Evolutionary conservation across 306 rosid genomes (phyloP), one percentile per base, ranked within the genome.

Genomic region (Parietaria judaica): DNA sequence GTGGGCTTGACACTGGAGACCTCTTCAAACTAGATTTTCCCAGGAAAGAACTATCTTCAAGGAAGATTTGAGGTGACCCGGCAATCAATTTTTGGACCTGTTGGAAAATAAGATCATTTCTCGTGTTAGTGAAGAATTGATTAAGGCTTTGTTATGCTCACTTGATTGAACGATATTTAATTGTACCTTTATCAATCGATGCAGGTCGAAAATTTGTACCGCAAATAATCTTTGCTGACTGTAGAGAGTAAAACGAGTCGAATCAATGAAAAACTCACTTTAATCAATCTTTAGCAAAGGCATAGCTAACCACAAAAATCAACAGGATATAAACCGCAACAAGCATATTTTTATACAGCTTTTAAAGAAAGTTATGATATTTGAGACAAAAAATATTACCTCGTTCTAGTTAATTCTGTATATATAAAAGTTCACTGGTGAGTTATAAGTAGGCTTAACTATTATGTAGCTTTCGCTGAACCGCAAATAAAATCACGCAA

Each of bases 11-110:
- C 17, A 82, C 76, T 49, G 80, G 66, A 58, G 85, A 70, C 36
- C 64, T 79, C 76, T 74, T 81, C 3, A 78, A 68, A 52, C 81
- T 62, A 68, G 90, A 74, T 79, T 79, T 81, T 23, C 78, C 86
- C 49, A 86, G 73, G 75, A 84, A 84, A 71, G 82, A 76, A 61
- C 70, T 71, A 34, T 76, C 88, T 65, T 84, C 97, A 72, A 86
- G 66, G 77, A 94, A 68, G 49, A 94, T 52, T 72, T 86, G 81
- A 14, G 95, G 95, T 44, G 97, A 86, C 72, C 70, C 97, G 62
- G 99, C 97, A 76, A 94, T 88, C 78, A 88, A 73, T 51, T 55
- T 79, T 78, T 94, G 99, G 65, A 94, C 99, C 99, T 94, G 87
- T 72, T 64, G 43, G 59, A 47, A 71, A n/a, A 54, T 65, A 72